phyloP scores from a whole-genome alignment of 768 basidiomycete species.

The Ephemerocybe angulata region DNA sequence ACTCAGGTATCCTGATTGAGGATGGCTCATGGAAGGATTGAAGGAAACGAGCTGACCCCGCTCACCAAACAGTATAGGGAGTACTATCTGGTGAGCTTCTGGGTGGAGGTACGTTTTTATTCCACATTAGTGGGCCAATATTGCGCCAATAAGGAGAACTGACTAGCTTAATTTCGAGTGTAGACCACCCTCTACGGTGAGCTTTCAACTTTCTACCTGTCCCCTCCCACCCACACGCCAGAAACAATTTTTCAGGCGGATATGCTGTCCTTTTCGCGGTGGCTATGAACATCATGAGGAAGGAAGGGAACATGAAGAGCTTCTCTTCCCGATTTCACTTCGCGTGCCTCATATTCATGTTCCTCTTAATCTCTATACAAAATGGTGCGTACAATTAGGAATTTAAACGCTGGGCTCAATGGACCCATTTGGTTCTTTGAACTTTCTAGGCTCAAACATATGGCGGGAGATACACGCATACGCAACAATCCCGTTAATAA shows the following conservation, averaged over 20 bases:
- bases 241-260: background rate
- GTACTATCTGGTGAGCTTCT: conserved; percentile 1
- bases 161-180: too few relatives aligned
- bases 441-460: background rate
- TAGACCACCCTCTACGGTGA: background rate
- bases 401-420: background rate
- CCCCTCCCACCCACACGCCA: background rate
- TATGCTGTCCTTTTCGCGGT: background rate
- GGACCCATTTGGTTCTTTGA: too few relatives aligned
- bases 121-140: background rate
- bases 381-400: background rate
- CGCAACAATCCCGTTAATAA: background rate
- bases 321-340: background rate
- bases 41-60: too few relatives aligned
- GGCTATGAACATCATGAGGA: background rate
- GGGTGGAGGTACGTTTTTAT: background rate
- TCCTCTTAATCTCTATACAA: background rate
- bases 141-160: background rate
- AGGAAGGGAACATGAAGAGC: background rate
- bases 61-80: too few relatives aligned
- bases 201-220: background rate
- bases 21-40: too few relatives aligned
- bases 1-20: too few relatives aligned
- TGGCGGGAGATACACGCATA: background rate
- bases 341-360: background rate